phyloP scores from a whole-genome alignment of 1,284 basidiomycete species.

The Cryptococcus sp. region DNA sequence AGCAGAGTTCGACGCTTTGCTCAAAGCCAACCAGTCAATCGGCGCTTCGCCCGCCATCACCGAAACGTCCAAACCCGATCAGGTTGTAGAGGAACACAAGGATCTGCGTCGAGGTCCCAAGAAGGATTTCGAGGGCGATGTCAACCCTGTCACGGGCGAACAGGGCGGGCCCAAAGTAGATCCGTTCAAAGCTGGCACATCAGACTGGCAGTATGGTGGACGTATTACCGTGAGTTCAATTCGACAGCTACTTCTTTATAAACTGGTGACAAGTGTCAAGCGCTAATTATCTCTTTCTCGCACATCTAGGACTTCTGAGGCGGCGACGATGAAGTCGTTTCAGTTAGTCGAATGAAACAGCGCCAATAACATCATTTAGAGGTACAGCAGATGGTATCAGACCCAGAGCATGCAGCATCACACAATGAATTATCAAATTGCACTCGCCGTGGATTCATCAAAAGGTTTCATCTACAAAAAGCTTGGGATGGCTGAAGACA shows the following conservation, averaged over 20 bases:
- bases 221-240: conserved; percentile 50
- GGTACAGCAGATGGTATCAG: too few relatives aligned
- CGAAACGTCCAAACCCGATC: conserved; percentile 12
- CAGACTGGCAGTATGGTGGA: conserved; percentile 53
- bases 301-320: neutral
- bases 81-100: conserved; percentile 55
- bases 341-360: too few relatives aligned
- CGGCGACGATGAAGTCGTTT: too few relatives aligned
- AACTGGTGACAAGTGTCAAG: too few relatives aligned
- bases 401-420: too few relatives aligned
- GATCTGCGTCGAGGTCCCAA: conserved; percentile 54
- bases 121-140: conserved; percentile 59
- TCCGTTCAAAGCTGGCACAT: conserved; percentile 53
- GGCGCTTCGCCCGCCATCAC: conserved; percentile 30
- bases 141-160: conserved; percentile 60
- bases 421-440: too few relatives aligned
- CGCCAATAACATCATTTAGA: too few relatives aligned
- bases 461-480: too few relatives aligned
- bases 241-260: too few relatives aligned
- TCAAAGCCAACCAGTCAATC: conserved; percentile 42
- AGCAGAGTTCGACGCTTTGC: conserved; percentile 52
- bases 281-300: too few relatives aligned
- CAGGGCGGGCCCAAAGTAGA: conserved; percentile 61
- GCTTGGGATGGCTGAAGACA: too few relatives aligned
- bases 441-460: too few relatives aligned